Percentiles rank a stretch among this genome's conserved stretches.
phyloP scores from a whole-genome alignment of 306 rosid species.

The Herpetospermum pedunculosum region DNA sequence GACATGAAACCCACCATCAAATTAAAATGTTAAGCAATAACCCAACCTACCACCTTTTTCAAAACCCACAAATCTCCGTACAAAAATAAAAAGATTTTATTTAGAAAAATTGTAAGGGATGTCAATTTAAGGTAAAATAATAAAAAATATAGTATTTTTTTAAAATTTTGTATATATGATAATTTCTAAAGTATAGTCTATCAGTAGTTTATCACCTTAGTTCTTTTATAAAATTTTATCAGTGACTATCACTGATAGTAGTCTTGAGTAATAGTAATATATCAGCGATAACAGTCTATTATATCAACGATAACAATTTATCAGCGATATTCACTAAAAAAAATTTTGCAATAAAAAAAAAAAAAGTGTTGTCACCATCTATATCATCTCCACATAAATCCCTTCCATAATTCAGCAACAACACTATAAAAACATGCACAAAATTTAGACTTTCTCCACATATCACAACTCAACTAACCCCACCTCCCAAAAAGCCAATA shows the following conservation, averaged over 20 bases:
- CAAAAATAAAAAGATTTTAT: too few species aligned
- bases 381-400: neutral
- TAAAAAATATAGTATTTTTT: too few species aligned
- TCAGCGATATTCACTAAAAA: too few species aligned
- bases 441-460: neutral
- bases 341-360: neutral
- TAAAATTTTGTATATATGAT: too few species aligned
- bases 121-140: neutral
- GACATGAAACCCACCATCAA: constrained; percentile 34
- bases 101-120: too few species aligned
- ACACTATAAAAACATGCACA: neutral
- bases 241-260: too few species aligned
- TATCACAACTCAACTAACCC: constrained; percentile 2
- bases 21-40: constrained; percentile 28
- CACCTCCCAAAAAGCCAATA: neutral
- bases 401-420: neutral
- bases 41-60: constrained; percentile 23
- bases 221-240: too few species aligned
- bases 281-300: too few species aligned
- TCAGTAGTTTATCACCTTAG: too few species aligned
- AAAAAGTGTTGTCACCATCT: neutral
- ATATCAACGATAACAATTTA: too few species aligned
- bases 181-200: too few species aligned
- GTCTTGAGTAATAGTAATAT: too few species aligned
- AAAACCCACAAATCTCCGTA: neutral